These are phyloP conservation scores for Acacia acuminata DNA, from an alignment of 306 rosid genomes.

Conservation along the genomic window DNA sequence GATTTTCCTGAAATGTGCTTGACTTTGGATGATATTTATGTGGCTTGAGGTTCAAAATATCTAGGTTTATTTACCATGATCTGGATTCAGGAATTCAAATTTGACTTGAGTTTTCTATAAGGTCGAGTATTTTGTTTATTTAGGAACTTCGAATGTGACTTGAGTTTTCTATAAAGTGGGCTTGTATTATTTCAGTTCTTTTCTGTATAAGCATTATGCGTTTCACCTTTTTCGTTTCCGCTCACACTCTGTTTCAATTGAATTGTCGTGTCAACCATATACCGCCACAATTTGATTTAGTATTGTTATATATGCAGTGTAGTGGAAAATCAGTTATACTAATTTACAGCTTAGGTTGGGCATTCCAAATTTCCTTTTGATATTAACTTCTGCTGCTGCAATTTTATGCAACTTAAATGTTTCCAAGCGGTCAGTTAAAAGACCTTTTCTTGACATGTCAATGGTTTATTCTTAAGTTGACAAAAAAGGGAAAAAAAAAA, in stretches of 20 bases:
- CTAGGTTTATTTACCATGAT: conserved; percentile 26
- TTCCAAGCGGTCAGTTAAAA: no score
- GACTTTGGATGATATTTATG: conserved; percentile 30
- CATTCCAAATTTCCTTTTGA: no score
- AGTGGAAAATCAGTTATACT: no score
- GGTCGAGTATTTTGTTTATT: background rate
- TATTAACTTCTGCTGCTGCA: no score
- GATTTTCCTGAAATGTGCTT: conserved; percentile 36
- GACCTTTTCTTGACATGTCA: no score
- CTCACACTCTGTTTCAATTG: background rate
- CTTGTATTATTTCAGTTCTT: no score
- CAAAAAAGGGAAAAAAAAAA: no score
- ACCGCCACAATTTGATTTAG: background rate
- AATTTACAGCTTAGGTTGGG: no score
- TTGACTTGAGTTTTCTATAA: background rate
- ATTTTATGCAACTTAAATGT: no score
- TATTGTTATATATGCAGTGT: no score
- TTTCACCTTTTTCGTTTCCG: background rate
- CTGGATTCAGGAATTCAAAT: conserved; percentile 24
- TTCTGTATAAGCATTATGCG: background rate
- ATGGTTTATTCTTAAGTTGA: no score
- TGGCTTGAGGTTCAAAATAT: conserved; percentile 22
- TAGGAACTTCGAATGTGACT: conserved; percentile 2
- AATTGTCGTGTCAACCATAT: conserved; percentile 7
- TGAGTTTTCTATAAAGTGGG: no score